Percentiles rank a stretch among this genome's conserved stretches.
Conservation (phyloP, 2,329 filamentous ascomycete genomes). For the Trichoderma atroviride region DNA sequence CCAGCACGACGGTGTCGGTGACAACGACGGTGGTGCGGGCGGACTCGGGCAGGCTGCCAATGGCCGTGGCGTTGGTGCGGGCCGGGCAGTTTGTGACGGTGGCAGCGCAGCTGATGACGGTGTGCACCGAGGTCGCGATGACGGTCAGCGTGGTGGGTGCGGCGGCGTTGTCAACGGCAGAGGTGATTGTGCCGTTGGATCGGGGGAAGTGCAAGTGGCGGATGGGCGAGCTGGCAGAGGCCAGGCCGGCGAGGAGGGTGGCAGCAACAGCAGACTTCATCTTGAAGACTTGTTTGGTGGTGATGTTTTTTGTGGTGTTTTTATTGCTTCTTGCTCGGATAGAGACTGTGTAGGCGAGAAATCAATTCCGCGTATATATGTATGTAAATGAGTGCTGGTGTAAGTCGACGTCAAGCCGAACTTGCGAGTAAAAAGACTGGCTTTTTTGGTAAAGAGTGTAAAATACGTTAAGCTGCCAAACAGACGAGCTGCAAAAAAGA, state of each 20-base stretch:
- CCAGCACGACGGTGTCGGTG: constrained; percentile 46
- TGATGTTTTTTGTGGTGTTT: not conserved
- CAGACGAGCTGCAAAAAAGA: constrained; percentile 23
- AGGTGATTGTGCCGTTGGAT: constrained; percentile 34
- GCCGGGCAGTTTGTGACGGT: constrained; percentile 60
- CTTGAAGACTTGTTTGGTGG: constrained; percentile 6
- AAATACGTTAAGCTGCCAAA: constrained; percentile 8
- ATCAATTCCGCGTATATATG: constrained; percentile 39
- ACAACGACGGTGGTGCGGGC: constrained; percentile 40
- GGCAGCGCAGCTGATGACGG: constrained; percentile 60
- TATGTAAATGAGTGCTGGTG: constrained; percentile 28
- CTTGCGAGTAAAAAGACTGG: constrained; percentile 37
- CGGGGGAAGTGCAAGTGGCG: constrained; percentile 27
- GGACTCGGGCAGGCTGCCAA: constrained; percentile 42
- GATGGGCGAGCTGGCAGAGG: constrained; percentile 25
- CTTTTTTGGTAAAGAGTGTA: constrained; percentile 28
- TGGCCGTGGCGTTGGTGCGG: constrained; percentile 35
- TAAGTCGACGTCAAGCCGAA: constrained; percentile 25
- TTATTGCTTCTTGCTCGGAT: constrained; percentile 1
- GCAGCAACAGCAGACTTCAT: constrained; percentile 26
- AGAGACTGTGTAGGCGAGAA: constrained; percentile 34
- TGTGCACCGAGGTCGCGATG: constrained; percentile 57
- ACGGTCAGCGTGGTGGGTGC: constrained; percentile 50
- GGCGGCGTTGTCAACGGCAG: constrained; percentile 24
- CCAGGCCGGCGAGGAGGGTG: constrained; percentile 25